Base-by-base conservation (phyloP, 139 green algal genomes). In the Tetradesmus lagerheimii region DNA sequence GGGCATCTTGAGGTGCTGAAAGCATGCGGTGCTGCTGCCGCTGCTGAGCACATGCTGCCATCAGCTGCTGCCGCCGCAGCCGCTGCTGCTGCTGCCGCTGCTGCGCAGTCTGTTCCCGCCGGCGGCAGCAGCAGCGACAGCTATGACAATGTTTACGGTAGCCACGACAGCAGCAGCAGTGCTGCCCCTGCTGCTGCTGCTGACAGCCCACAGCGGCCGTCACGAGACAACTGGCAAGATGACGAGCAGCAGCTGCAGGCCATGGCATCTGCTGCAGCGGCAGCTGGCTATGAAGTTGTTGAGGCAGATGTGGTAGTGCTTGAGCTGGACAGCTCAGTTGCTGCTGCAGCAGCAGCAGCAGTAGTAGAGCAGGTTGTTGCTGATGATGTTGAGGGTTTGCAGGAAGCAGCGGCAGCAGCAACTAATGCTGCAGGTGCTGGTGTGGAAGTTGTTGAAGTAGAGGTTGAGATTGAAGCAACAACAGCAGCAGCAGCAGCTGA, bases 101-200 rank as follows among this genome's bases (percentile, higher is more conserved):
- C 79, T 41, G 27, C 29, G 12, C 74, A 80, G 74, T 34, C 74
- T 27, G 74, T 14, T 20, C 20, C 74, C 14, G 75, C 75, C 20
- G 39, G 78, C 39, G 38, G 78, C 78, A 66, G 79, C 79, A 62
- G 79, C 79, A 67, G 79, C 34, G 67, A 43, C 79, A 67, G 79
- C 79, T 62, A 62, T 14, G 67, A 43, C 79, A 82, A n/a, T 12
- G 35, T 18, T n/a, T 18, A 82, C 57, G 37, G 34, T 20, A 47
- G 76, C 37, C 9, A 37, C 76, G 14, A 57, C 23, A 6, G 18
- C 37, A 82, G 80, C 50, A 76, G 80, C 80, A 66, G 41, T 38
- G 43, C n/a, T 39, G 38, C 15, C 15, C 12, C n/a, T 43, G 74
- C n/a, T 41, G 29, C 27, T 20, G 15, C 8, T 43, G 74, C 15